These are phyloP conservation scores for Lodderomyces orthopsilosis DNA, from an alignment of 1,139 yeast genomes.

Conservation along the genomic window DNA sequence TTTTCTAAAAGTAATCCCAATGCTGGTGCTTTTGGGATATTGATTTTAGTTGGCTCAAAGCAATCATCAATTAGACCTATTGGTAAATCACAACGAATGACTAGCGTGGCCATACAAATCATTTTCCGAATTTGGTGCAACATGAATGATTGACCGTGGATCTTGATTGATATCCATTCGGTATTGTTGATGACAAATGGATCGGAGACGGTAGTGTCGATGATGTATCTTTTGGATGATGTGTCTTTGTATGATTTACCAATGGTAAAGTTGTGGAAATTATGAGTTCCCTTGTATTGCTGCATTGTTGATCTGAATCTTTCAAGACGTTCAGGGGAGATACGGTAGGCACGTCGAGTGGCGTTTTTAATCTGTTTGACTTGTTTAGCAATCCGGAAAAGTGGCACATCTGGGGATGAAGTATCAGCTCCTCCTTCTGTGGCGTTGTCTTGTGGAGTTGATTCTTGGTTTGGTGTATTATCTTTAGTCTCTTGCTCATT, in stretches of 20 bases:
- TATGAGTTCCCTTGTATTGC: constrained; percentile 82
- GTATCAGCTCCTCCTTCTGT: not conserved
- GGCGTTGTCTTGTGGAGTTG: not conserved
- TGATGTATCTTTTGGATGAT: constrained; percentile 80
- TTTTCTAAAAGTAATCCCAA: constrained; percentile 85
- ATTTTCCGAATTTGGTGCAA: constrained; percentile 95
- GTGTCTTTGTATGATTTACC: constrained; percentile 89
- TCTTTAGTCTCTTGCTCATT: not conserved
- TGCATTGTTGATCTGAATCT: constrained; percentile 66
- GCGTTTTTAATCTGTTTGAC: constrained; percentile 66
- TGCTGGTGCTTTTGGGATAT: constrained; percentile 97
- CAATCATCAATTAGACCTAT: constrained; percentile 70
- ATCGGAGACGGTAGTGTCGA: constrained; percentile 72
- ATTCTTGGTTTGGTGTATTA: not conserved
- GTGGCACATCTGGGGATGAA: not conserved
- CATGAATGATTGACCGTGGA: constrained; percentile 98
- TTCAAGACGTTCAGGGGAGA: constrained; percentile 58
- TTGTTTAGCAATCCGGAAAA: constrained; percentile 34
- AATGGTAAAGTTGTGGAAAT: constrained; percentile 91
- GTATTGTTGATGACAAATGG: constrained; percentile 92
- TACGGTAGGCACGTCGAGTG: constrained; percentile 67
- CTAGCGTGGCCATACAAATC: constrained; percentile 93
- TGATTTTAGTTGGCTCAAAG: constrained; percentile 69
- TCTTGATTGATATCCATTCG: constrained; percentile 94
- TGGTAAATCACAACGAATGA: constrained; percentile 85